Base-by-base conservation (phyloP, 2,329 filamentous ascomycete genomes). In the Zopfia rhizophila region DNA sequence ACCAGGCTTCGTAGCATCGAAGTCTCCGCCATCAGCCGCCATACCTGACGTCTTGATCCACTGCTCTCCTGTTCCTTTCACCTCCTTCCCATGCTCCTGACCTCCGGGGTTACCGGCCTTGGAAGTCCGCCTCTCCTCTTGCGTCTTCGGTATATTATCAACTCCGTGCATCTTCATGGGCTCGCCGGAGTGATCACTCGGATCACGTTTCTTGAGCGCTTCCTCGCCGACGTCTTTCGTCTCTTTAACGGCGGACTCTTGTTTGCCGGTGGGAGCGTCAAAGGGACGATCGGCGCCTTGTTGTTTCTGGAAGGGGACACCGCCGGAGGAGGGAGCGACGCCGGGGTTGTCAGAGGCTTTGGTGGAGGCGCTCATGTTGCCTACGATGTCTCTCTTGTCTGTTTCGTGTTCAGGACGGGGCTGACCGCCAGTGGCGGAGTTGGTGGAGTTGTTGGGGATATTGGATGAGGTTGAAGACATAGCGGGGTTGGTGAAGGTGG, bases 11-110 rank as follows among this genome's bases (percentile, higher is more conserved):
- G 58, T 60, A 1, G 70, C 72, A 58, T 89, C 86, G 61, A 88
- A 88, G 56, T 88, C 78, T 5, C 86, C 86, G 1, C 86, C 86
- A 27, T 90, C 85, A 12, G 84, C 83, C 23, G 75, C 70, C 19
- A 88, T 65, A 0, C 86, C 86, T 1, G 76, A 78, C 16, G 78
- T 79, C 68, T 79, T 82, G 52, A 86, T 76, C 47, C 81, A 81
- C 58, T 81, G 61, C 64, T 84, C 80, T 5, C 83, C 83, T 0
- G 80, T 83, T 48, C 69, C 74, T 32, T 45, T 49, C 56, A 72
- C 57, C 44, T 55, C 53, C 43, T 58, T 56, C 40, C 52, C 59
- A 36, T 58, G 53, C 44, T 57, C 53, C 44, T 65, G 48, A 46
- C 58, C 59, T 21, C 58, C 60, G 10, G 43, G 50, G 21, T 31